phyloP scores from a whole-genome alignment of 2,329 filamentous ascomycete genomes.

The Xylariales sp. region DNA sequence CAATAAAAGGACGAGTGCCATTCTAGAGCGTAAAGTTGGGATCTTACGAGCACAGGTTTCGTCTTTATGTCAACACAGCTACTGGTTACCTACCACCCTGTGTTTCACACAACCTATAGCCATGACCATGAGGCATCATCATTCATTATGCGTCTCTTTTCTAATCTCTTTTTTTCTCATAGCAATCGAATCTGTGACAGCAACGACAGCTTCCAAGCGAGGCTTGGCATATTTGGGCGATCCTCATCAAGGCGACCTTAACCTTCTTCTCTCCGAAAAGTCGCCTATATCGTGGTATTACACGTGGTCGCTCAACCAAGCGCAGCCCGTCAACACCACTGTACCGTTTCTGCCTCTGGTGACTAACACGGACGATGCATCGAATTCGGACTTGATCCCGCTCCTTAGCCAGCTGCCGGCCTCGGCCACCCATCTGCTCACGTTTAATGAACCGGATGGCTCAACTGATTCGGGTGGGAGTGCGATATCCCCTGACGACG shows the following conservation, averaged over 20 bases:
- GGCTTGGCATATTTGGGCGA: slow-evolving; percentile 21
- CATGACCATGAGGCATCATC: too few species aligned
- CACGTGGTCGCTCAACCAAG: slow-evolving; percentile 29
- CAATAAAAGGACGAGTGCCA: too few species aligned
- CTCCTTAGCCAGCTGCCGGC: slow-evolving; percentile 22
- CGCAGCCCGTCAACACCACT: slow-evolving; percentile 14
- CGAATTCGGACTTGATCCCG: slow-evolving; percentile 17
- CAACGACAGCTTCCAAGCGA: slow-evolving; percentile 15
- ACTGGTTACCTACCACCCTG: too few species aligned
- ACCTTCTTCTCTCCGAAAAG: slow-evolving; percentile 28
- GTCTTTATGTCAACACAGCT: too few species aligned
- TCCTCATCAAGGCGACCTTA: slow-evolving; percentile 22
- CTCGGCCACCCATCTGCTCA: slow-evolving; percentile 32
- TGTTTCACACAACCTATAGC: too few species aligned
- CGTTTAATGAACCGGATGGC: slow-evolving; percentile 39
- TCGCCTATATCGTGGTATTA: slow-evolving; percentile 38
- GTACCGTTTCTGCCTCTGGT: slow-evolving; percentile 33
- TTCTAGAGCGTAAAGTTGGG: too few species aligned
- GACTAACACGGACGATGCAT: slow-evolving; percentile 29
- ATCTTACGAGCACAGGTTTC: too few species aligned
- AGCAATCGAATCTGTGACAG: not conserved
- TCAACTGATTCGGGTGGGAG: slow-evolving; percentile 33
- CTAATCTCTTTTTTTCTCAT: not conserved
- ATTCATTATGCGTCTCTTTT: too few species aligned
- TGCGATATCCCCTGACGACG: slow-evolving; percentile 30